Percentiles rank a stretch among this genome's conserved stretches.
Evolutionary conservation across 106 monocot genomes (phyloP).

Genomic region (Amphibolis antarctica): DNA sequence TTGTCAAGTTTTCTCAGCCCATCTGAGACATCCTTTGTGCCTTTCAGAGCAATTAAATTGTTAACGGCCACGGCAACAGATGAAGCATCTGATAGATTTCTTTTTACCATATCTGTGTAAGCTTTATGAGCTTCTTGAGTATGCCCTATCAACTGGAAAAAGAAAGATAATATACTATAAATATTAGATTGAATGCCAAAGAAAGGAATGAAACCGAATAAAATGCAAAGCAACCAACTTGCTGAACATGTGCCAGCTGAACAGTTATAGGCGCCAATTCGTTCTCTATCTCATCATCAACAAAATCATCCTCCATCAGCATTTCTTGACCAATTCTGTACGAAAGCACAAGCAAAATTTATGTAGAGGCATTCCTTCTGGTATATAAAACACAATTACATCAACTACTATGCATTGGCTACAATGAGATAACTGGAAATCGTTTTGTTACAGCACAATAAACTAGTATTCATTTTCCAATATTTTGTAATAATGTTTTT

Average conservation of each 20-base stretch:
- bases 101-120: conserved; percentile 44
- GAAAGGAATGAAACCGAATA: neutral
- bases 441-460: neutral
- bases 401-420: neutral
- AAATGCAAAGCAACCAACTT: conserved; percentile 30
- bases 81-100: conserved; percentile 68
- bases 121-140: conserved; percentile 60
- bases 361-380: neutral
- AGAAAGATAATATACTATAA: neutral
- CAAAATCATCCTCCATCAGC: conserved; percentile 77
- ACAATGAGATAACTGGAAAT: neutral
- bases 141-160: conserved; percentile 57
- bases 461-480: too few species aligned
- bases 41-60: conserved; percentile 71
- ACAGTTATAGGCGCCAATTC: conserved; percentile 89
- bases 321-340: conserved; percentile 92
- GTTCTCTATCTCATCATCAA: conserved; percentile 85
- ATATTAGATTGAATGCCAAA: neutral
- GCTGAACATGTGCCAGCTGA: conserved; percentile 78
- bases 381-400: neutral
- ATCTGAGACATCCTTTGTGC: conserved; percentile 83
- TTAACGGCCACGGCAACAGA: conserved; percentile 80
- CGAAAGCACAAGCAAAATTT: conserved; percentile 5
- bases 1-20: conserved; percentile 70
- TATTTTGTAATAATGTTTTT: neutral